Percentiles rank a stretch among this genome's conserved stretches.
These are phyloP conservation scores for Alternaria novae-zelandiae DNA, from an alignment of 2,329 filamentous ascomycete species.

Conservation along the genomic window DNA sequence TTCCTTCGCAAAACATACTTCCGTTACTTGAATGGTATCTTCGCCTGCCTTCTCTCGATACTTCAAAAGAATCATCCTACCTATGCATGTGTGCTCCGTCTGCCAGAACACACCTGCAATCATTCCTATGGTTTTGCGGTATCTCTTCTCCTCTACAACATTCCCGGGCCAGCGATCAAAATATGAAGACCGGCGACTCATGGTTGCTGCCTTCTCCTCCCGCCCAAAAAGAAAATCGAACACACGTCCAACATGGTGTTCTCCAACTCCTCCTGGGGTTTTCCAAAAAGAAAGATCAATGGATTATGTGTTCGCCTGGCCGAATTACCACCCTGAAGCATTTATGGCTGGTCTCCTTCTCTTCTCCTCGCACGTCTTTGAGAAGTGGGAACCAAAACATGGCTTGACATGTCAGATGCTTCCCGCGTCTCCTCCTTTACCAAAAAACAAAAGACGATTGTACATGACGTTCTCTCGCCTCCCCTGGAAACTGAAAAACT, in stretches of 20 bases:
- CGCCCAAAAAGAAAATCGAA: background rate
- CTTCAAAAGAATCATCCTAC: background rate
- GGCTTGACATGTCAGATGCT: accelerated
- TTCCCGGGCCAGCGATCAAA: background rate
- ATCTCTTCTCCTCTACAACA: background rate
- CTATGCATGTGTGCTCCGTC: background rate
- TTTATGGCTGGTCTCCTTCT: background rate
- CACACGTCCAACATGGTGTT: no score
- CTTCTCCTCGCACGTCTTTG: background rate
- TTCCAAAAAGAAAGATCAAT: accelerated
- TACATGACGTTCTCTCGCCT: background rate
- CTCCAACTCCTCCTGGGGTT: background rate
- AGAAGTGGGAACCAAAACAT: accelerated
- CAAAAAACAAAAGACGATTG: background rate
- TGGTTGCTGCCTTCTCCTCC: background rate
- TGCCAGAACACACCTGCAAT: background rate
- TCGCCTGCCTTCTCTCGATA: background rate
- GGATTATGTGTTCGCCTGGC: background rate
- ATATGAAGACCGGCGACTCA: accelerated
- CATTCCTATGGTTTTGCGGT: background rate
- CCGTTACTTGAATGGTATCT: background rate
- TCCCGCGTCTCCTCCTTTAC: background rate
- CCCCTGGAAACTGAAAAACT: background rate
- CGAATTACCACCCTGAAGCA: accelerated
- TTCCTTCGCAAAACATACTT: background rate